These are phyloP conservation scores for Chromosphaera perkinsii DNA, from an alignment of 208 protist species.

Conservation along the genomic window DNA sequence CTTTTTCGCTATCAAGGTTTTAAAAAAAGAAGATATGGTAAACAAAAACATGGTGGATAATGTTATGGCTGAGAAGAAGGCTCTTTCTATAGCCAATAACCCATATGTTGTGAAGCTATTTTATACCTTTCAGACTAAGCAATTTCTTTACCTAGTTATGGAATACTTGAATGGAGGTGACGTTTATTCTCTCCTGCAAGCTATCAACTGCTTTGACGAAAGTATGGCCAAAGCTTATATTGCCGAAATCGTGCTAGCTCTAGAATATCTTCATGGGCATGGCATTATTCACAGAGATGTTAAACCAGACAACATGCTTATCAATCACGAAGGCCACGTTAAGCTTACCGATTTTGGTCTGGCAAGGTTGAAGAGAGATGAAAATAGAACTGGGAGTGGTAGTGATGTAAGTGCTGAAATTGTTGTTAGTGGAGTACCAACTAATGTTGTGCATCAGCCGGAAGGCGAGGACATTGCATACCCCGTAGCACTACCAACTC, in stretches of 20 bases:
- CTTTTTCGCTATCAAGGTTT: conserved; percentile 66
- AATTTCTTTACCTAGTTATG: conserved; percentile 60
- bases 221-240: conserved; percentile 21
- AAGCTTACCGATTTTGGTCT: conserved; percentile 39
- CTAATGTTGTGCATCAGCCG: too few relatives aligned
- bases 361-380: too few relatives aligned
- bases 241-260: conserved; percentile 45
- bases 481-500: too few relatives aligned
- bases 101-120: conserved; percentile 65
- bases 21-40: conserved; percentile 61
- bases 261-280: conserved; percentile 8
- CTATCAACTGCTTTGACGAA: conserved; percentile 8
- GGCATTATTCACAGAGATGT: conserved; percentile 50
- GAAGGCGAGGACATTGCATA: too few relatives aligned
- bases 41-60: conserved; percentile 66
- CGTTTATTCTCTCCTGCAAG: conserved; percentile 42
- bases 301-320: conserved; percentile 35
- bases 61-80: conserved; percentile 57
- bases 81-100: conserved; percentile 49
- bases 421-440: too few relatives aligned
- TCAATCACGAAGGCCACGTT: conserved; percentile 29
- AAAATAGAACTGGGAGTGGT: too few relatives aligned
- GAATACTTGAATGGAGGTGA: conserved; percentile 69
- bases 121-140: conserved; percentile 61
- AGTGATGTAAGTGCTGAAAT: too few relatives aligned